Base-by-base conservation (phyloP, 768 basidiomycete genomes). In the Cystofilobasidium capitatum region DNA sequence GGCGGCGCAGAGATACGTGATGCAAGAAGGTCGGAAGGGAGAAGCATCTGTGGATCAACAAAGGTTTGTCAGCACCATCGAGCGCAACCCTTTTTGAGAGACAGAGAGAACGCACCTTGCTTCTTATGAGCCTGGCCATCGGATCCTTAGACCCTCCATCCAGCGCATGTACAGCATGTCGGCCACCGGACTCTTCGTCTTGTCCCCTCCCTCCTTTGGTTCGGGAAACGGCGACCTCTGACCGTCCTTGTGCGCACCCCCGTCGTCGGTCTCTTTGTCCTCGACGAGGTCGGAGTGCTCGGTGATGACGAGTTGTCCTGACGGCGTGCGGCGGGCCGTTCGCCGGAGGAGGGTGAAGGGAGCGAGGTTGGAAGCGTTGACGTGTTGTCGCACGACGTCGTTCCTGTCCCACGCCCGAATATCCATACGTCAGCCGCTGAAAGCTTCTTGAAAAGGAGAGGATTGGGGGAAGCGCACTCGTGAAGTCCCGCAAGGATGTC, bases 401-500 rank as follows among this genome's bases (percentile, higher is more conserved):
- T 69, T 60, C 20, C 68, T 69, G 44, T 12, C 29, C 26, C 24
- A 29, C 13, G 62, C 24, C 10, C 6, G n/a, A 55, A 33, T 16
- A 31, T 7, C 7, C 29, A 31, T 4, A 33, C 7, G 49, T 51
- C 45, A 47, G 49, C n/a, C 9, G n/a, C n/a, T 9, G 26, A 10
- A 51, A 7, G 24, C 49, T 47, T 17, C 24, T 29, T 3, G 10
- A 9, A 26, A 24, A n/a, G 29, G 39, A 22, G 4, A 24, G n/a
- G 44, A 26, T 22, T 49, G 33, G 55, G 20, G 35, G 9, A 6
- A 33, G 63, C 66, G 26, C 22, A 68, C 66, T 62, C 60, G 42
- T 68, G 66, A 40, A 69, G 87, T 17, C 89, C 91, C 40, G 87
- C 83, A 13, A 98, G 80, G 45, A 98, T 84, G 74, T 97, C 93